Base-by-base conservation (phyloP, 108 stramenopile genomes). In the Bacterosira constricta region DNA sequence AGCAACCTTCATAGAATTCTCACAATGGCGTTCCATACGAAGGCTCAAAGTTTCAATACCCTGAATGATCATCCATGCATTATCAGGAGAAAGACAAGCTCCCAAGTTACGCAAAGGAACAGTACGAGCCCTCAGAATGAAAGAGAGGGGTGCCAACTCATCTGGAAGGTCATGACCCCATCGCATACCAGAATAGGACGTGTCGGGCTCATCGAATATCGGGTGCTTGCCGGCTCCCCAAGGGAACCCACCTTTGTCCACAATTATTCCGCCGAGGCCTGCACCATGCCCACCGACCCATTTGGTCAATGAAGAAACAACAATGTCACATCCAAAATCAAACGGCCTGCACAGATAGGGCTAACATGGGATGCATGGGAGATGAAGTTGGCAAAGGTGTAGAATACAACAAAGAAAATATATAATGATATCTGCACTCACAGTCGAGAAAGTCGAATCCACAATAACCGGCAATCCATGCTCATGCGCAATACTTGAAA, bases 241-340 rank as follows among this genome's bases (percentile, higher is more conserved):
- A 52, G 81, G 53, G 76, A 96, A 96, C 0, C 45, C 72, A 21
- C 87, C 88, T 26, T 66, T 73, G 66, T 89, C 88, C 4, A 92
- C 87, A 69, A 92, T 79, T 12, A 90, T 86, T 26, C 88, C 90
- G 34, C 86, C 88, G 25, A 94, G 53, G 61, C 75, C 71, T 17
- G 86, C 72, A 15, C 90, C 93, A 67, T 95, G 90, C 26, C 97
- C 97, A 35, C 95, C 93, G 25, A 86, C 69, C 97, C 97, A 97
- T 67, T 97, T 97, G 42, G 97, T 96, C 32, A 80, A 59, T 17
- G 92, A 94, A 50, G 76, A 57, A 4, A 88, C 83, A 26, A 97
- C 66, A 58, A 97, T 90, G 47, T 93, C 87, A 31, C 81, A 90
- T 63, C 97, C 97, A 64, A 66, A 83, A 5, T 92, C 89, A 44